Conservation (phyloP, 805 yeast species). For the Danielia oregonensis region DNA sequence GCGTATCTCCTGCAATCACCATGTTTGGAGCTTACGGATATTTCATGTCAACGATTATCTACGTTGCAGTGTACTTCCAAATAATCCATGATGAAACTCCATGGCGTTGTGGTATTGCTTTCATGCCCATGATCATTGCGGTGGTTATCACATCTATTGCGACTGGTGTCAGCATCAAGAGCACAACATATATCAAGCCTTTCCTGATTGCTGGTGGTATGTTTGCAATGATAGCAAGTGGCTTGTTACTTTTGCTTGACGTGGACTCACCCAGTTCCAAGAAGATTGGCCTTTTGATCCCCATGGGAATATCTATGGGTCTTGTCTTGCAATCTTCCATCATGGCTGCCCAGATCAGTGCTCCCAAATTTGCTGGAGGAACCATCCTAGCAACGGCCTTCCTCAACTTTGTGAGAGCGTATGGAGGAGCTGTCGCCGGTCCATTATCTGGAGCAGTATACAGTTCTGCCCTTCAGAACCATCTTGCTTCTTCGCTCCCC, state of each 20-base stretch:
- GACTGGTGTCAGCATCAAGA: constrained; percentile 30
- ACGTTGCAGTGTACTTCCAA: constrained; percentile 37
- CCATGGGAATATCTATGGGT: constrained; percentile 33
- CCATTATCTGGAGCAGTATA: constrained; percentile 19
- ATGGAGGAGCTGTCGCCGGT: constrained; percentile 32
- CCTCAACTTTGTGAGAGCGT: constrained; percentile 28
- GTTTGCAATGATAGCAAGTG: constrained; percentile 32
- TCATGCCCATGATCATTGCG: constrained; percentile 32
- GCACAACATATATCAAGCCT: constrained; percentile 28
- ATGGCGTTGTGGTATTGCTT: constrained; percentile 35
- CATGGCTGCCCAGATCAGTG: constrained; percentile 33
- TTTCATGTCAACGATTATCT: constrained; percentile 36
- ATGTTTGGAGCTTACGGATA: constrained; percentile 33
- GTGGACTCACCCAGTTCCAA: constrained; percentile 18
- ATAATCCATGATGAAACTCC: constrained; percentile 33
- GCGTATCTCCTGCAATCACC: constrained; percentile 35
- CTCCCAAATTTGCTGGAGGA: constrained; percentile 36
- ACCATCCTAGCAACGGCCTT: constrained; percentile 33
- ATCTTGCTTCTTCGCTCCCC: not conserved
- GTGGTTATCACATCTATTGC: constrained; percentile 30
- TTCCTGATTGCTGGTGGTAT: constrained; percentile 28
- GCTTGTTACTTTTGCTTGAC: constrained; percentile 27
- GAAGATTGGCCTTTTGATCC: constrained; percentile 31
- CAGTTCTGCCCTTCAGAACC: constrained; percentile 3
- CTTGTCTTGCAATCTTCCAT: constrained; percentile 34